Evolutionary conservation across 176 grass and related monocot genomes (phyloP), one percentile per base, ranked within the genome.

Genomic region (Pontederia paniculata): DNA sequence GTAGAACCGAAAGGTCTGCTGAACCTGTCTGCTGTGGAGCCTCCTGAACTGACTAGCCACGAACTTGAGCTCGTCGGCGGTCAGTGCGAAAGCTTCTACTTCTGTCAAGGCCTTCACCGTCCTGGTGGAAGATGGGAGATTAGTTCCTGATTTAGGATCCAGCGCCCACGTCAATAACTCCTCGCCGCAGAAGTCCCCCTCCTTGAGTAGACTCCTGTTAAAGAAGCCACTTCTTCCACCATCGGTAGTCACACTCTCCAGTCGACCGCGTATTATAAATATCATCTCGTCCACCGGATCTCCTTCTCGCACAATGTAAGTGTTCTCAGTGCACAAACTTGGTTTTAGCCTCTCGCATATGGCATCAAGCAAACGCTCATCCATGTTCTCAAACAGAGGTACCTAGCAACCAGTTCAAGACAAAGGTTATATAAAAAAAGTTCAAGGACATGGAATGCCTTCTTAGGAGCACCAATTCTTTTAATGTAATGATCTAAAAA

Each of bases 1-100:
- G 63, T 89, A 89, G 73, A 89, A 89, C 12, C 81, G 14, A 60
- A 89, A 89, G 0, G 86, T 89, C 52, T 89, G 80, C 74, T 89
- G 86, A 44, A 89, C 74, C 67, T 74, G 70, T 62, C 83, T 77
- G 77, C 80, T 89, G 67, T 89, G 86, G 70, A 89, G 76, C 17
- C 86, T 62, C 0, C 80, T 45, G 74, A 89, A 89, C 77, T 89
- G 86, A 0, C 70, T 72, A 0, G 86, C 80, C 11, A 89, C 86
- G 62, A 89, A 89, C 72, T 81, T 89, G 49, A 89, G 77, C 64
- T 89, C 80, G 3, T 89, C 86, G 5, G 77, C 77, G 21, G 18
- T 50, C 8, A 89, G 67, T 14, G 80, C 80, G 45, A 89, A 89
- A 0, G 80, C 81, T 78, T 89, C 81, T 0, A 81, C 86, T 62